phyloP scores from a whole-genome alignment of 192 early-diverging fungal genomes.

The Oehlia diaphana region DNA sequence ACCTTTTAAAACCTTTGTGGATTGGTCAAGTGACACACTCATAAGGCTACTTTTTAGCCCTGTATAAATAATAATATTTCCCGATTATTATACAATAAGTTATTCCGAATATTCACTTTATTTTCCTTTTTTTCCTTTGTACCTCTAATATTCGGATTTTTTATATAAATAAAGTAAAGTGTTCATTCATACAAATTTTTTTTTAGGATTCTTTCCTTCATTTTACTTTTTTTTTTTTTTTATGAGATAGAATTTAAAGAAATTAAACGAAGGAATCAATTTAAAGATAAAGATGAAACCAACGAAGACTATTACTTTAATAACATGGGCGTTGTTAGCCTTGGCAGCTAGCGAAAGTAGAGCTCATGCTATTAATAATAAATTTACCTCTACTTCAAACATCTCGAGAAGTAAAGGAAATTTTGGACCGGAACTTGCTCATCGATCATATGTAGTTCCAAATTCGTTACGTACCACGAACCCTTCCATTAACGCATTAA shows the following conservation, averaged over 20 bases:
- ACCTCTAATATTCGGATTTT: no score
- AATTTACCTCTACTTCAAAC: conserved; percentile 30
- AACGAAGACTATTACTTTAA: background rate
- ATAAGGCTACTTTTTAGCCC: background rate
- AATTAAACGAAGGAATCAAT: background rate
- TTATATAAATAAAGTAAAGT: no score
- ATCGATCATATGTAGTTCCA: conserved; percentile 31
- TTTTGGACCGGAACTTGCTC: conserved; percentile 43
- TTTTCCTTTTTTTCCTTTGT: no score
- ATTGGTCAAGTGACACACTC: background rate
- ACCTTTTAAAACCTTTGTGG: background rate
- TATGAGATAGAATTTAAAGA: background rate
- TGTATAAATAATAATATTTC: no score
- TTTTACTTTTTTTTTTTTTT: no score
- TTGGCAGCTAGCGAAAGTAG: conserved; percentile 4
- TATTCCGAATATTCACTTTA: no score
- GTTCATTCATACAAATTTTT: no score
- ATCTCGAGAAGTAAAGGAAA: conserved; percentile 27
- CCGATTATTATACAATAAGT: background rate
- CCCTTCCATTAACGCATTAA: background rate
- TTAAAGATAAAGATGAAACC: background rate
- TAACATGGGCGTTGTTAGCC: background rate
- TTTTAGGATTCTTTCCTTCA: no score
- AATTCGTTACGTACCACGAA: background rate
- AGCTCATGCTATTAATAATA: conserved; percentile 30